These are phyloP conservation scores for Oryza meyeriana DNA, from an alignment of 176 grass and related monocot genomes.

Conservation along the genomic window DNA sequence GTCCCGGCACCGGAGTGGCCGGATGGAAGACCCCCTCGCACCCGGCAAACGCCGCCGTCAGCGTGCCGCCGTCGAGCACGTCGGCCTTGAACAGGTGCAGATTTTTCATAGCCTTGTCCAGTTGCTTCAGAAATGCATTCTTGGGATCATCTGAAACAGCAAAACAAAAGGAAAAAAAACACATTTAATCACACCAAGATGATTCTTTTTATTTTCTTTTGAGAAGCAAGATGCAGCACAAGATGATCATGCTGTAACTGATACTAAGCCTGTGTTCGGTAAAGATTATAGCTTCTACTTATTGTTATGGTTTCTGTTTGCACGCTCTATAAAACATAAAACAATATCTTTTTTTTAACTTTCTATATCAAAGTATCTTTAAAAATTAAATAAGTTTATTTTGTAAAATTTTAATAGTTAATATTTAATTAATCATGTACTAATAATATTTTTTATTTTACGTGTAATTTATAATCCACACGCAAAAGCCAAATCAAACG, in stretches of 20 bases:
- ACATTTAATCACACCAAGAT: not conserved
- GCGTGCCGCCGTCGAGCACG: conserved; percentile 34
- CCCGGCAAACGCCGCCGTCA: conserved; percentile 42
- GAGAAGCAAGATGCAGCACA: not conserved
- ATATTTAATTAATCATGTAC: too few species aligned
- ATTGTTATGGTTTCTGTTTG: too few species aligned
- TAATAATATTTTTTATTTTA: too few species aligned
- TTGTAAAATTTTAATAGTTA: too few species aligned
- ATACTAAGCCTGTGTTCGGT: conserved; percentile 19
- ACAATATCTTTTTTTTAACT: too few species aligned
- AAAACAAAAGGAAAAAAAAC: not conserved
- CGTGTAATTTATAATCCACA: too few species aligned
- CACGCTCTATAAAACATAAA: too few species aligned
- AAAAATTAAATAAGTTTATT: too few species aligned
- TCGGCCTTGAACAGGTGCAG: conserved; percentile 55
- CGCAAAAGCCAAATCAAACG: too few species aligned
- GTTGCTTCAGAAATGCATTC: conserved; percentile 31
- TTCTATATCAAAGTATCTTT: too few species aligned
- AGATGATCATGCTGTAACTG: not conserved
- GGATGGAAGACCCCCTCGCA: conserved; percentile 54
- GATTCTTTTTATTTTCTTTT: too few species aligned
- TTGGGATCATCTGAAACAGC: conserved; percentile 27
- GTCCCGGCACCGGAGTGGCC: conserved; percentile 36
- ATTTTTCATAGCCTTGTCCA: conserved; percentile 32
- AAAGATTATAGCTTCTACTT: too few species aligned